These are phyloP conservation scores for Phaeolepiota aurea DNA, from an alignment of 768 basidiomycete genomes.

Conservation along the genomic window DNA sequence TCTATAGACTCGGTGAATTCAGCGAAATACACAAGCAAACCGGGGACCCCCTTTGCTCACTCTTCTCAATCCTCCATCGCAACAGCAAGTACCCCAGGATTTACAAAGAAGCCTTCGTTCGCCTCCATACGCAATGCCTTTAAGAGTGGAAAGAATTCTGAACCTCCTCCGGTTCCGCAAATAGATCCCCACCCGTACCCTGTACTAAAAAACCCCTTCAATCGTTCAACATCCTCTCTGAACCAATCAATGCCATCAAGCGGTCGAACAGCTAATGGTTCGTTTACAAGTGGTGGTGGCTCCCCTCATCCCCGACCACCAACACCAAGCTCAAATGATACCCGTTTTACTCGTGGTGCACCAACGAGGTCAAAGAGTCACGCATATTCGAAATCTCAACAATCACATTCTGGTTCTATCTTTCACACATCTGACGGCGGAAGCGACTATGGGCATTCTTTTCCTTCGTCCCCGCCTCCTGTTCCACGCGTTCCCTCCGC, in stretches of 20 bases:
- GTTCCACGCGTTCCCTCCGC: slow-evolving; percentile 70
- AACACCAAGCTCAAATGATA: slow-evolving; percentile 47
- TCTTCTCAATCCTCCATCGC: slow-evolving; percentile 66
- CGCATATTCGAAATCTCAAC: slow-evolving; percentile 59
- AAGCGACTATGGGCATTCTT: slow-evolving; percentile 54
- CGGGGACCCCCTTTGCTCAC: slow-evolving; percentile 54
- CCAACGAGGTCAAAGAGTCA: slow-evolving; percentile 44
- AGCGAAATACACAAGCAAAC: slow-evolving; percentile 37
- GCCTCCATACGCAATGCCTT: slow-evolving; percentile 85
- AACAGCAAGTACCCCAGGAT: slow-evolving; percentile 39
- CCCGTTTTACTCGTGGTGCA: slow-evolving; percentile 18
- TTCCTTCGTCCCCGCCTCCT: slow-evolving; percentile 63
- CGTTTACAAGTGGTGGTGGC: slow-evolving; percentile 34
- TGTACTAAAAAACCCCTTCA: slow-evolving; percentile 74
- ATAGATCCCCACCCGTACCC: slow-evolving; percentile 65
- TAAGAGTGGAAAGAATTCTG: slow-evolving; percentile 55
- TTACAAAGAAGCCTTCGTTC: slow-evolving; percentile 77
- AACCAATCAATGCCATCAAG: slow-evolving; percentile 34
- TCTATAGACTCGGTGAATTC: slow-evolving; percentile 73
- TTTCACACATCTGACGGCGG: slow-evolving; percentile 65
- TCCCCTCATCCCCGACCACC: slow-evolving; percentile 52
- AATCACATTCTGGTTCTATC: slow-evolving; percentile 70
- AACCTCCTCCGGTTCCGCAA: slow-evolving; percentile 71
- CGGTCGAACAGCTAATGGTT: slow-evolving; percentile 20
- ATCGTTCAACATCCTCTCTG: slow-evolving; percentile 72